Conservation (phyloP, 129 eudicot genomes). For the Lactuca saligna region DNA sequence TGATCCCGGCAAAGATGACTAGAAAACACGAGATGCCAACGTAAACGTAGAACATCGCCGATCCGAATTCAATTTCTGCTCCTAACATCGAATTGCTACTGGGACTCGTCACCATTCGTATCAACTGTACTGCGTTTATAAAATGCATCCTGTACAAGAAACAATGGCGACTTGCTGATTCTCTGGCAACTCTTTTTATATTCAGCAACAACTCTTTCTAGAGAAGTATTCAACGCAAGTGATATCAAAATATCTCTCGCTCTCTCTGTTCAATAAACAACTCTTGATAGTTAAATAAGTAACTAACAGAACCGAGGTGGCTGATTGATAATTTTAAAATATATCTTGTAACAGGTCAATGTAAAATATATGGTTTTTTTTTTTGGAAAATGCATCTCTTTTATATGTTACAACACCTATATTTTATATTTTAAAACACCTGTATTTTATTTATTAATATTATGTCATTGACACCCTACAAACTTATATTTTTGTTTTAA, state of each 20-base stretch:
- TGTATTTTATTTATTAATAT: too few relatives aligned
- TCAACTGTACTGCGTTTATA: slow-evolving; percentile 49
- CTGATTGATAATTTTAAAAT: background rate
- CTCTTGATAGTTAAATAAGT: too few relatives aligned
- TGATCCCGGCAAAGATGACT: slow-evolving; percentile 83
- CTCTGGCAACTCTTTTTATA: background rate
- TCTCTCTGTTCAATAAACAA: too few relatives aligned
- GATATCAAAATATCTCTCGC: background rate
- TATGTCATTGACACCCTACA: too few relatives aligned
- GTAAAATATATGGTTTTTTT: too few relatives aligned
- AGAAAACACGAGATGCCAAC: slow-evolving; percentile 65
- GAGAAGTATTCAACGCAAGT: slow-evolving; percentile 9
- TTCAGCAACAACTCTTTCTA: background rate
- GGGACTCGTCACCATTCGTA: slow-evolving; percentile 34
- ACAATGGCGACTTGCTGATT: slow-evolving; percentile 17
- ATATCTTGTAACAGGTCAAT: too few relatives aligned
- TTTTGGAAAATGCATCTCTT: too few relatives aligned
- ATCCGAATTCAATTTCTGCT: slow-evolving; percentile 69
- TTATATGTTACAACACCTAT: too few relatives aligned
- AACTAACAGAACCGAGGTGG: background rate
- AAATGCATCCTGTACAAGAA: slow-evolving; percentile 37
- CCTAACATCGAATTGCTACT: slow-evolving; percentile 29
- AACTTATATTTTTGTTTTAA: too few relatives aligned
- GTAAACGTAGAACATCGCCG: slow-evolving; percentile 66
- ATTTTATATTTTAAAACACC: too few relatives aligned